Evolutionary conservation across 495 filamentous ascomycete genomes (phyloP), one percentile per base, ranked within the genome.

Genomic region (Podospora pseudopauciseta): DNA sequence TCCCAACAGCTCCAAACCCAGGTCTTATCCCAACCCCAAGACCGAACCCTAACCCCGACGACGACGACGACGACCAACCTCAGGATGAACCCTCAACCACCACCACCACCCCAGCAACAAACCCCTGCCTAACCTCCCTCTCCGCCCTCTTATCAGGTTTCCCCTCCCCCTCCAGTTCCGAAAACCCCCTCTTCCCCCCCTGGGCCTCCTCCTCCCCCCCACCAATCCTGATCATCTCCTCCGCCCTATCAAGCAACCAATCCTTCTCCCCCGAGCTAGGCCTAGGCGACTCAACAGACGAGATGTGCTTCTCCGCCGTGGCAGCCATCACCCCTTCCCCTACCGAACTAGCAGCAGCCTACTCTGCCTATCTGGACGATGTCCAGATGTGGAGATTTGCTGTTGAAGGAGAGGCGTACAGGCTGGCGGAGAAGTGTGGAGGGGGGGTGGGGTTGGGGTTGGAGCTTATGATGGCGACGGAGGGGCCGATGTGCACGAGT

Each of bases 391-490:
- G 67, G 67, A 57, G 67, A 20, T 69, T 27, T 19, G 67, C n/a
- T 4, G 58, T 65, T 26, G 67, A 69, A 30, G 67, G 67, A 1
- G 56, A 62, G 19, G 67, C 67, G 16, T 69, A 69, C 23, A 15
- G 18, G 2, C 28, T 65, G 9, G 67, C 63, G 1, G 26, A 19
- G 11, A 20, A 23, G 56, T 69, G 67, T 20, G 63, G 62, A 20
- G 63, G 56, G 4, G 23, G 39, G 23, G 63, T 65, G 3, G 67
- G 67, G 32, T 6, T 65, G 55, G 67, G 44, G 15, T 20, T 65
- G 23, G 67, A 69, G 63, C 19, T 69, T 63, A n/a, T 69, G 34
- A 62, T 65, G 63, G 67, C 67, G 16, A 69, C 67, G 2, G 67
- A 69, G 63, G 58, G 39, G 44, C 55, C 55, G 2, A 69, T 69